These are phyloP conservation scores for Grosmannia huntii DNA, from an alignment of 2,329 filamentous ascomycete species.

Conservation along the genomic window DNA sequence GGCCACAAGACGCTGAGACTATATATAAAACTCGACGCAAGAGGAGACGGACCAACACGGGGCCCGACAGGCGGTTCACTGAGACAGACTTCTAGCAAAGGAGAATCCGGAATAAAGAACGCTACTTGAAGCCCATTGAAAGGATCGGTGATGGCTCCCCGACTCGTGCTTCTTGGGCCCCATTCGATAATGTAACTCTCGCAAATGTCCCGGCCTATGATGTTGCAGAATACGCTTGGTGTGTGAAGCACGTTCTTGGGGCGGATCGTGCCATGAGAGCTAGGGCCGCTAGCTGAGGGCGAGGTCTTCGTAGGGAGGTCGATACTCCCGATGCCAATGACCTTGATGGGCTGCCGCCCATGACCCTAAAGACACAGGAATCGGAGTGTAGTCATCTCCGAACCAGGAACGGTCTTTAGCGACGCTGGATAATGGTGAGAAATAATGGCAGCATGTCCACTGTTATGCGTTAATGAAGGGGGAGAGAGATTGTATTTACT, in stretches of 20 bases:
- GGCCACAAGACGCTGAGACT: not conserved
- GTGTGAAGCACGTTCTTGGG: not conserved
- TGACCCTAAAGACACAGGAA: not conserved
- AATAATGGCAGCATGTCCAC: not conserved
- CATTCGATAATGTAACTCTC: not conserved
- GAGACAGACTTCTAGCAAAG: not conserved
- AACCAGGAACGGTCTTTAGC: not conserved
- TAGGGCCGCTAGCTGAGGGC: not conserved
- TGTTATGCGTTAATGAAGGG: not conserved
- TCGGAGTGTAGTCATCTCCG: not conserved
- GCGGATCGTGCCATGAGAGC: not conserved
- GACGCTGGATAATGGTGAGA: not conserved
- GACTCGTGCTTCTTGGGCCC: not conserved
- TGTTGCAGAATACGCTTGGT: not conserved
- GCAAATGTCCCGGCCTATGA: not conserved
- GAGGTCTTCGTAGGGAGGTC: not conserved
- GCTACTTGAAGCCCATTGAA: not conserved
- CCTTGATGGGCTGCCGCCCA: not conserved
- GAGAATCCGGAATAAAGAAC: not conserved
- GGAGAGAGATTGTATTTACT: not conserved
- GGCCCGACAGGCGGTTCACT: not conserved
- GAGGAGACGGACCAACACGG: not conserved
- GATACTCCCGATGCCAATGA: not conserved
- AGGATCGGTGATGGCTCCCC: not conserved
- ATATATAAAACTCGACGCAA: not conserved